Base-by-base conservation (phyloP, 306 rosid genomes). In the Quercus bicolor region DNA sequence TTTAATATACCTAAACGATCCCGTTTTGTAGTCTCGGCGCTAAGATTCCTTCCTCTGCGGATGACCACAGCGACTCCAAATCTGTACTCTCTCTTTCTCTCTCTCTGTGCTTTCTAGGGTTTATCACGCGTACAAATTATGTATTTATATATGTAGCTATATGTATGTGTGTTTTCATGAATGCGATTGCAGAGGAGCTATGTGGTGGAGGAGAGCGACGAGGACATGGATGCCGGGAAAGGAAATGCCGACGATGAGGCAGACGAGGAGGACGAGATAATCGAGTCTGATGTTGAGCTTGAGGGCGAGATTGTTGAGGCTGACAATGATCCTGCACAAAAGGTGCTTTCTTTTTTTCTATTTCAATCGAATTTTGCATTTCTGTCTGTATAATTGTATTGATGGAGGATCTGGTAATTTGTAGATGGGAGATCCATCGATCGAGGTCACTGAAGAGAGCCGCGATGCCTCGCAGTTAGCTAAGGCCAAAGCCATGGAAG, bases 261-360 rank as follows among this genome's bases (percentile, higher is more conserved):
- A 48, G 53, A 81, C 52, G 94, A 86, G 4, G 94, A 93, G n/a
- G 98, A 86, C 21, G 98, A 91, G 77, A 89, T 91, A 59, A 34
- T 93, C 69, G 98, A 93, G 82, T 93, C 98, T 13, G 98, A 93
- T 80, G 43, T 93, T 26, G 98, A 93, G 77, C 88, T 93, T 3
- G 98, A 93, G 76, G 98, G 97, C 70, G 98, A 93, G 48, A 85
- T 74, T 21, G 89, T 91, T 3, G 95, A 93, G 83, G 89, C 97
- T 51, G 98, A 93, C 64, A 76, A 87, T 75, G 98, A 91, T 71
- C 93, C 97, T 73, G 88, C 98, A 6, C 98, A 93, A 79, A 93
- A 93, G 93, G 98, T 89, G 45, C 45, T 37, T 43, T 37, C 62
- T 54, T 16, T 14, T 14, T 78, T 80, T 15, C 13, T 6, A 73